A percentile compares a stretch with the other conserved stretches of the same genome.
Evolutionary conservation across 2,329 filamentous ascomycete genomes (phyloP).

Genomic region (Nemania sp.): DNA sequence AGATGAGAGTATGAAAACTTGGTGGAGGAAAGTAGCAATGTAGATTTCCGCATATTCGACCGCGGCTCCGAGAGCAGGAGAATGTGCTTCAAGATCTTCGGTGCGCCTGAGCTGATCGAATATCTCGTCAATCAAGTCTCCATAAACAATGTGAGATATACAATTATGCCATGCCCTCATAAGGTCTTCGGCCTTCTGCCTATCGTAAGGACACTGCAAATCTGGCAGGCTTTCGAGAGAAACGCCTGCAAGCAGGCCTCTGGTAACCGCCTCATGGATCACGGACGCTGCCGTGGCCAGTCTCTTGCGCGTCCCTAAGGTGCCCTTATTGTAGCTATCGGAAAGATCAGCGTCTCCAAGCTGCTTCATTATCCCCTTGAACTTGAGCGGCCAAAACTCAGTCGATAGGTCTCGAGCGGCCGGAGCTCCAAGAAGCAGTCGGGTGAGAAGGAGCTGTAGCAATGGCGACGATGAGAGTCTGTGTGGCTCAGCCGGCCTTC

Average conservation of each 20-base stretch:
- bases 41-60: conserved; percentile 61
- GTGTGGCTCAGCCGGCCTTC: conserved; percentile 34
- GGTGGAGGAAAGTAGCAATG: conserved; percentile 73
- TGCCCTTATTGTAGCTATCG: conserved; percentile 81
- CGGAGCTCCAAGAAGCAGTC: conserved; percentile 67
- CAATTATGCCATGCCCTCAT: conserved; percentile 67
- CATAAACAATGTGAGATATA: conserved; percentile 68
- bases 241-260: conserved; percentile 68
- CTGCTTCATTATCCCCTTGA: conserved; percentile 62
- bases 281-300: conserved; percentile 72
- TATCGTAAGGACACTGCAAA: conserved; percentile 55
- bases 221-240: conserved; percentile 35
- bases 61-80: conserved; percentile 63
- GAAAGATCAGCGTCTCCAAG: conserved; percentile 71
- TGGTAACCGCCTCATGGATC: conserved; percentile 68
- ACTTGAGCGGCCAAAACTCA: conserved; percentile 67
- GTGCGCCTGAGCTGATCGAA: conserved; percentile 64
- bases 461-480: conserved; percentile 60
- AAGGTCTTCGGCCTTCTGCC: conserved; percentile 61
- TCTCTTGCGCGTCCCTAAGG: conserved; percentile 73
- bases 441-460: conserved; percentile 68
- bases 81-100: conserved; percentile 65
- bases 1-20: conserved; percentile 71
- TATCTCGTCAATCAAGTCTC: conserved; percentile 65
- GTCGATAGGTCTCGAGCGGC: conserved; percentile 64